These are phyloP conservation scores for Oenanthe sinensis DNA, from an alignment of 129 eudicot genomes.

Conservation along the genomic window DNA sequence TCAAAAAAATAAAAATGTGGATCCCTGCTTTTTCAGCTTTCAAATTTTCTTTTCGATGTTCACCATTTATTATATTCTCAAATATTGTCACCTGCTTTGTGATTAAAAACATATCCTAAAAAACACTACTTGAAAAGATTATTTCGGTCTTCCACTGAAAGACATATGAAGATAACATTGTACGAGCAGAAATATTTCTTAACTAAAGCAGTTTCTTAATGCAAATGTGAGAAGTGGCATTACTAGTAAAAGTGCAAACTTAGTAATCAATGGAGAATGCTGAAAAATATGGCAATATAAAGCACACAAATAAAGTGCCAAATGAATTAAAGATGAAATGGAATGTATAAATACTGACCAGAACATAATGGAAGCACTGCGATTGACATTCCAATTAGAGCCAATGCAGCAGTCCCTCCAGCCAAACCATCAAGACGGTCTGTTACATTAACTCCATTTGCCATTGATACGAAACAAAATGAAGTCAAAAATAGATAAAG, in stretches of 20 bases:
- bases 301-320: neutral
- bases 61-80: neutral
- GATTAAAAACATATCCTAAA: neutral
- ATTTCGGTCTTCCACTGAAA: neutral
- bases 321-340: neutral
- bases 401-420: slow-evolving; percentile 87
- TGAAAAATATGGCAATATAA: neutral
- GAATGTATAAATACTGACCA: slow-evolving; percentile 29
- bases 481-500: slow-evolving; percentile 57
- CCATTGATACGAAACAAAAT: slow-evolving; percentile 69
- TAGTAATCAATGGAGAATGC: neutral
- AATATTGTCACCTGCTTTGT: neutral
- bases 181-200: neutral
- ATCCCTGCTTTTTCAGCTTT: neutral
- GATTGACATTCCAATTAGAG: slow-evolving; percentile 89
- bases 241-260: neutral
- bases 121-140: neutral
- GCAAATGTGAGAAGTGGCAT: neutral
- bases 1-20: no score
- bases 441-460: slow-evolving; percentile 54
- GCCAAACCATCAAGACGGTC: slow-evolving; percentile 93
- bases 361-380: slow-evolving; percentile 96
- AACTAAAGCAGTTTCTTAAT: neutral
- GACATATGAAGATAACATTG: neutral
- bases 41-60: neutral